Base-by-base conservation (phyloP, 257 asterid species). In the Primulina huaijiensis region DNA sequence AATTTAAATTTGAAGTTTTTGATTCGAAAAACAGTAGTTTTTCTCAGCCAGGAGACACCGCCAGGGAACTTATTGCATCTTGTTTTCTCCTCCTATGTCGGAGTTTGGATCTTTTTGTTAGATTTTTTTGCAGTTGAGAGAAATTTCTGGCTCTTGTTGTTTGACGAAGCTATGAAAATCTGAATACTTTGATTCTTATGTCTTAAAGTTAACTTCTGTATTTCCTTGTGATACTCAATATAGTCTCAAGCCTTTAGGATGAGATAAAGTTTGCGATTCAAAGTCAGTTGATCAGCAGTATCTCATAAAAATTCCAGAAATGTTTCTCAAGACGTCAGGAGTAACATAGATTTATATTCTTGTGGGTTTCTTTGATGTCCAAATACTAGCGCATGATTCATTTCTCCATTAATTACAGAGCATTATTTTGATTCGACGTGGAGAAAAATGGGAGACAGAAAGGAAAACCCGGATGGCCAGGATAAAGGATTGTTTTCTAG, bases 401-500 rank as follows among this genome's bases (percentile, higher is more conserved):
- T 50, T 43, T 50, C 20, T 14, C 19, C n/a, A 17, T 55, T 64
- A 64, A 21, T 62, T 30, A 6, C 79, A 67, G 73, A 7, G 33
- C 33, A 34, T 63, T 65, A 37, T 46, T 76, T 67, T 50, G 64
- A 50, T 40, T 61, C 50, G 40, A 56, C 72, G 64, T n/a, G 23
- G 64, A 76, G 76, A 70, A 75, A 35, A 65, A 83, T 83, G 91
- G 86, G 72, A 67, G 81, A 71, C 61, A 82, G 87, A 75, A 78
- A 77, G 62, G 64, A 73, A 67, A 76, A 75, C 63, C 69, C 70
- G n/a, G 75, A 76, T 46, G 55, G 50, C 65, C 83, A 70, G 61
- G 90, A 92, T 68, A 92, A 81, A 71, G 98, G 98, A 75, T 34
- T 86, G 67, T 88, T 89, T 82, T 88, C 96, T 58, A 60, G 76